phyloP scores from a whole-genome alignment of 495 filamentous ascomycete genomes.

The Xylaria acuta region DNA sequence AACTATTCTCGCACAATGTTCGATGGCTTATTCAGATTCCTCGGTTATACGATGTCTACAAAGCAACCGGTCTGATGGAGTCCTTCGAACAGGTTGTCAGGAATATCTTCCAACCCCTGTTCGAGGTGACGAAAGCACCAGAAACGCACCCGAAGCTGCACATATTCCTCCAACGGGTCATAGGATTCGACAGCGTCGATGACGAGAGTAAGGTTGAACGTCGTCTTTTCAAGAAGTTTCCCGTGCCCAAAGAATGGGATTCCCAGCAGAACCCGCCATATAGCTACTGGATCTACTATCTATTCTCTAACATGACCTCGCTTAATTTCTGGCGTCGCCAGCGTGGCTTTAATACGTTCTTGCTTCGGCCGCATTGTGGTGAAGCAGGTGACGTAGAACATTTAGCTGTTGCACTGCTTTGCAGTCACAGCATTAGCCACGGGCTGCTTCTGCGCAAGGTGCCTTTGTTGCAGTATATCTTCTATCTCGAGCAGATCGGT shows the following conservation, averaged over 20 bases:
- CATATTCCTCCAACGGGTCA: constrained; percentile 90
- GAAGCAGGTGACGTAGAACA: constrained; percentile 98
- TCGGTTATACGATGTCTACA: constrained; percentile 94
- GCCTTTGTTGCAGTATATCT: constrained; percentile 93
- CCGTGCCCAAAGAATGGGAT: constrained; percentile 84
- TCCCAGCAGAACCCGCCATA: constrained; percentile 96
- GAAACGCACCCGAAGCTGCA: constrained; percentile 89
- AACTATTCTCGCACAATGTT: constrained; percentile 95
- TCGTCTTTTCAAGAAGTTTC: constrained; percentile 90
- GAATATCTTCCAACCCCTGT: constrained; percentile 92
- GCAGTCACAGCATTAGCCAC: constrained; percentile 97
- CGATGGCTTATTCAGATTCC: constrained; percentile 97
- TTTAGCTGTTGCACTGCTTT: constrained; percentile 87
- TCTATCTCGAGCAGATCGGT: constrained; percentile 96
- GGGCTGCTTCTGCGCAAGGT: constrained; percentile 93
- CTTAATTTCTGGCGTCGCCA: constrained; percentile 90
- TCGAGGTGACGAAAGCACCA: constrained; percentile 91
- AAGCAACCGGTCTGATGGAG: constrained; percentile 81
- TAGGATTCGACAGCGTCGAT: constrained; percentile 97
- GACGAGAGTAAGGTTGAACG: constrained; percentile 97
- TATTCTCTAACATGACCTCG: constrained; percentile 92
- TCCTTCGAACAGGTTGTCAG: constrained; percentile 89
- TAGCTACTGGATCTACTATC: constrained; percentile 98
- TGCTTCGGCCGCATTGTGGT: constrained; percentile 92
- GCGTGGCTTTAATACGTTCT: constrained; percentile 93